A percentile compares a stretch with the other conserved stretches of the same genome.
phyloP scores from a whole-genome alignment of 208 protist species.

The Crithidia thermophila region DNA sequence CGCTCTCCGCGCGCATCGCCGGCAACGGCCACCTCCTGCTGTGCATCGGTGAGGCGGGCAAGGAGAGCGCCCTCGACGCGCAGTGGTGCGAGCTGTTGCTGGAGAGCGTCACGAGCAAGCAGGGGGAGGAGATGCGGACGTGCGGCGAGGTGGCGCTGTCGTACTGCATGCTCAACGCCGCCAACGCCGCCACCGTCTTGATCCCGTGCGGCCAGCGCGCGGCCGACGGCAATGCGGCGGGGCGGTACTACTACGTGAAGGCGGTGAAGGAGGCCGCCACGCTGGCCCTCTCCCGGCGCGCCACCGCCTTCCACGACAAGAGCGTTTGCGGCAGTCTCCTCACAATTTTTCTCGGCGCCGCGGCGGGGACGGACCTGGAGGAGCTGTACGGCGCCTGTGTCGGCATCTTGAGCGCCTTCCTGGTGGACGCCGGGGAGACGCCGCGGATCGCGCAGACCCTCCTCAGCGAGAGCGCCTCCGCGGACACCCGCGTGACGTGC shows the following conservation, averaged over 20 bases:
- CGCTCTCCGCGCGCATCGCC: constrained; percentile 2
- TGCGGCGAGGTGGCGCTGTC: constrained; percentile 42
- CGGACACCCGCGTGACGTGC: constrained; percentile 30
- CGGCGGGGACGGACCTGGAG: constrained; percentile 19
- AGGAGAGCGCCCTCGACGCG: constrained; percentile 24
- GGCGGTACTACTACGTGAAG: constrained; percentile 51
- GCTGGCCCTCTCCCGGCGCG: constrained; percentile 13
- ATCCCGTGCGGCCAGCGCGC: constrained; percentile 31
- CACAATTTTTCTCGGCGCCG: constrained; percentile 34
- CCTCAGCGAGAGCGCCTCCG: constrained; percentile 5
- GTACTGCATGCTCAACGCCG: constrained; percentile 40
- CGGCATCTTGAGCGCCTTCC: constrained; percentile 35
- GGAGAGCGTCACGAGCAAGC: constrained; percentile 34
- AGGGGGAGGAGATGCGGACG: constrained; percentile 35
- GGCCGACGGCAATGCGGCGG: constrained; percentile 6
- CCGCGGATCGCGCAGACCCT: constrained; percentile 23
- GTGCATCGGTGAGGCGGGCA: constrained; percentile 43
- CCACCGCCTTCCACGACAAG: constrained; percentile 38
- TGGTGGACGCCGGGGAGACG: not conserved
- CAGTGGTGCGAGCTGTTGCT: constrained; percentile 35
- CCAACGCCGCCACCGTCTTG: constrained; percentile 36
- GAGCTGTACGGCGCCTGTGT: constrained; percentile 42
- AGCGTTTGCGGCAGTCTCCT: constrained; percentile 33
- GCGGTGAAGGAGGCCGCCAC: constrained; percentile 40
- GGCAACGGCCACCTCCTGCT: constrained; percentile 19